phyloP scores from a whole-genome alignment of 2,329 filamentous ascomycete genomes.

The Daldinia sp. region DNA sequence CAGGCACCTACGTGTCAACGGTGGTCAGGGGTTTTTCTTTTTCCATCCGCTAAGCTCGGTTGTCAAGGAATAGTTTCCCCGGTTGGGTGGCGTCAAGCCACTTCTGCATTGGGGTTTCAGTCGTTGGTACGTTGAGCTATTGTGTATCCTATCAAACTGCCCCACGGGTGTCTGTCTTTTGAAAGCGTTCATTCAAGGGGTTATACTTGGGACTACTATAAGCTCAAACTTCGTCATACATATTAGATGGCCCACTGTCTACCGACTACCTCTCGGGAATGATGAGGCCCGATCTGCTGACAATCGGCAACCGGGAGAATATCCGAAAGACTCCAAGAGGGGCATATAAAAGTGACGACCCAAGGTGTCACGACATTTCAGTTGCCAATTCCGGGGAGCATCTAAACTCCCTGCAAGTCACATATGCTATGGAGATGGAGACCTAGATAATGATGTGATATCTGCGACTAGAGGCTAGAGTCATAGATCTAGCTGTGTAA shows the following conservation, averaged over 20 bases:
- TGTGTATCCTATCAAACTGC: conserved; percentile 22
- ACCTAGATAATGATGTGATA: conserved; percentile 10
- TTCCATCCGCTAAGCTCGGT: conserved; percentile 28
- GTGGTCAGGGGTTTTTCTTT: neutral
- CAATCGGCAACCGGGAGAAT: neutral
- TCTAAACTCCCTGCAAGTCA: conserved; percentile 19
- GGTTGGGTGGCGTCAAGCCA: conserved; percentile 29
- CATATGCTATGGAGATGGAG: neutral
- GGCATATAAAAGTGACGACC: neutral
- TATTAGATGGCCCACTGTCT: neutral
- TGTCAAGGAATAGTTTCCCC: conserved; percentile 21
- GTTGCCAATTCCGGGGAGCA: conserved; percentile 20
- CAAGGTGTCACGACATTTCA: conserved; percentile 20
- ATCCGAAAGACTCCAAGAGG: neutral
- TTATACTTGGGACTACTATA: conserved; percentile 1
- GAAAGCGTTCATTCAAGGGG: neutral
- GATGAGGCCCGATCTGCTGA: neutral
- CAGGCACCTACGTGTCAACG: neutral
- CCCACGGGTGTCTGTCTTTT: conserved; percentile 6
- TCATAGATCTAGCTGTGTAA: conserved; percentile 24
- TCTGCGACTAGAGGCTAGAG: conserved; percentile 17
- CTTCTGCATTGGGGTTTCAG: conserved; percentile 28
- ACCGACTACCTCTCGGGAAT: neutral
- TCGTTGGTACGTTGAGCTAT: conserved; percentile 15
- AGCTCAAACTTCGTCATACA: neutral